Conservation (phyloP, 495 filamentous ascomycete genomes). For the Chaetomium cochliodes region DNA sequence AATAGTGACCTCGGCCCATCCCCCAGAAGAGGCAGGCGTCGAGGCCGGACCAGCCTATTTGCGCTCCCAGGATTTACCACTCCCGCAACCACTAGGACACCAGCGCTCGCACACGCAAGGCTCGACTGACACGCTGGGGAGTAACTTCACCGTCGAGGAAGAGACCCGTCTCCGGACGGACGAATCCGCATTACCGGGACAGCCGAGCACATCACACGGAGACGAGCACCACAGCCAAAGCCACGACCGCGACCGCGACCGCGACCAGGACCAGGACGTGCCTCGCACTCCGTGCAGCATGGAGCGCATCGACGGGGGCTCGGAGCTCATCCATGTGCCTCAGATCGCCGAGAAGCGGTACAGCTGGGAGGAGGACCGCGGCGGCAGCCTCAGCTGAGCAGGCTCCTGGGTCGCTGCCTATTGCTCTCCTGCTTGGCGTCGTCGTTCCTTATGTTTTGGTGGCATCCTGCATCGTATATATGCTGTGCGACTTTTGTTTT, state of each 20-base stretch:
- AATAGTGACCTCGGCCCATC: constrained; percentile 37
- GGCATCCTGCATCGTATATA: neutral
- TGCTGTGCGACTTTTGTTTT: neutral
- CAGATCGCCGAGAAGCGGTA: constrained; percentile 52
- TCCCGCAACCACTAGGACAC: constrained; percentile 23
- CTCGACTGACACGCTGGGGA: constrained; percentile 50
- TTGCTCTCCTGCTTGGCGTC: neutral
- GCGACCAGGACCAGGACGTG: constrained; percentile 22
- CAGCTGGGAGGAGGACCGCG: constrained; percentile 46
- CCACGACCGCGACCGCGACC: neutral
- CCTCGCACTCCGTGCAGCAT: constrained; percentile 39
- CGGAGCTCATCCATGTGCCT: constrained; percentile 52
- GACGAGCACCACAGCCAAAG: constrained; percentile 16
- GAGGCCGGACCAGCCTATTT: constrained; percentile 10
- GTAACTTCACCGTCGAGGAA: constrained; percentile 53
- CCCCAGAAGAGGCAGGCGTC: constrained; percentile 14
- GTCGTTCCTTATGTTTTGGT: constrained; percentile 4
- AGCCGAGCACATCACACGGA: constrained; percentile 9
- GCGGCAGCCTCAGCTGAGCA: constrained; percentile 19
- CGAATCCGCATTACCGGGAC: constrained; percentile 22
- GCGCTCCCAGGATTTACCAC: constrained; percentile 22
- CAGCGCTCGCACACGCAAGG: constrained; percentile 27
- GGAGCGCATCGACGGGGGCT: constrained; percentile 41
- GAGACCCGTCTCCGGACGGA: constrained; percentile 29
- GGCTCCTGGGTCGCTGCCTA: too few relatives aligned